phyloP scores from a whole-genome alignment of 768 basidiomycete species.

The Pulveroboletus sp. region DNA sequence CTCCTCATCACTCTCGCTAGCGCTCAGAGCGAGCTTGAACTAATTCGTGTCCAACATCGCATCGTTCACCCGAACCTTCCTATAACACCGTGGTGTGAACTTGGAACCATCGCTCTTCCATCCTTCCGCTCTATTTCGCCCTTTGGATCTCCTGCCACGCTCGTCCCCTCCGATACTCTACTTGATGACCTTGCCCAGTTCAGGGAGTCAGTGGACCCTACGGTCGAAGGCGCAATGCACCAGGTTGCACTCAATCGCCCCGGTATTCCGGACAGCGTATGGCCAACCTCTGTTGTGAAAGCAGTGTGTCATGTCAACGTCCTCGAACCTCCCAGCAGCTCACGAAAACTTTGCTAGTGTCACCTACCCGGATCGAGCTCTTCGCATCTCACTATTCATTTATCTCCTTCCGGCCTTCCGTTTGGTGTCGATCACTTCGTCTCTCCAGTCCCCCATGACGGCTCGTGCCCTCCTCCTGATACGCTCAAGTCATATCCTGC shows the following conservation, averaged over 20 bases:
- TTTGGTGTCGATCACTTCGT: slow-evolving; percentile 71
- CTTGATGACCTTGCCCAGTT: slow-evolving; percentile 45
- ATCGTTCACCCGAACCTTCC: slow-evolving; percentile 31
- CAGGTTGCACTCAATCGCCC: slow-evolving; percentile 63
- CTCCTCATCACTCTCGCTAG: slow-evolving; percentile 9
- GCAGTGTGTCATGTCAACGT: slow-evolving; percentile 52
- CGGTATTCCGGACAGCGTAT: slow-evolving; percentile 34
- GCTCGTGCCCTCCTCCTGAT: slow-evolving; percentile 45
- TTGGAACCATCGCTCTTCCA: slow-evolving; percentile 25
- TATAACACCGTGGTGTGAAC: slow-evolving; percentile 20
- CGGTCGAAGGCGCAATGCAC: slow-evolving; percentile 48
- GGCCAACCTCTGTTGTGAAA: slow-evolving; percentile 33
- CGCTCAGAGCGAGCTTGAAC: slow-evolving; percentile 10
- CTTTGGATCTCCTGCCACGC: slow-evolving; percentile 28
- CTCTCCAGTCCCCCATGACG: slow-evolving; percentile 61
- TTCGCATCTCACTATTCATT: slow-evolving; percentile 56
- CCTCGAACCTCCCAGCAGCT: slow-evolving; percentile 21
- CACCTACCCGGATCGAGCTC: slow-evolving; percentile 51
- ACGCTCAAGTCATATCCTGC: slow-evolving; percentile 28
- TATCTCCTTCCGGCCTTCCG: slow-evolving; percentile 42
- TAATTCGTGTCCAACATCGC: slow-evolving; percentile 25
- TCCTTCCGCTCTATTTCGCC: slow-evolving; percentile 31
- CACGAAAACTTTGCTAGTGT: slow-evolving; percentile 45
- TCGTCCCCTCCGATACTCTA: slow-evolving; percentile 40
- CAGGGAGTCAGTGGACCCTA: slow-evolving; percentile 35